Percentiles rank a stretch among this genome's conserved stretches.
Conservation (phyloP, 2,329 filamentous ascomycete species). For the Aureobasidium leucospermi region DNA sequence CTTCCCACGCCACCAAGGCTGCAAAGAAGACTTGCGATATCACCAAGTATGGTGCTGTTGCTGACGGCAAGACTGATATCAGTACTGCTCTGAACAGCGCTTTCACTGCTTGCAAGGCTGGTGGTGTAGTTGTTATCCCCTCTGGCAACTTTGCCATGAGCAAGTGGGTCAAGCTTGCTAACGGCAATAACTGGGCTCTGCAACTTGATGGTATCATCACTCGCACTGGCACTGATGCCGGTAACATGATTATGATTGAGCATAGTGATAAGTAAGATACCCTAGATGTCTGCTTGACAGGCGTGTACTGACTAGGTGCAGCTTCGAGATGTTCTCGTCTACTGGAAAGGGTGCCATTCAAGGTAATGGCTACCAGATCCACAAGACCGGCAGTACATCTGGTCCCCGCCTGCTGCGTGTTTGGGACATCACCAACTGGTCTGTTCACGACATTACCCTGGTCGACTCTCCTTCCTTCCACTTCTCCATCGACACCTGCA, state of each 20-base stretch:
- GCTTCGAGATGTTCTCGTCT: slow-evolving; percentile 47
- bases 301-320: slow-evolving; percentile 24
- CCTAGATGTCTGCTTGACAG: not conserved
- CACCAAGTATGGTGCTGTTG: slow-evolving; percentile 44
- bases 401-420: slow-evolving; percentile 42
- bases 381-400: slow-evolving; percentile 33
- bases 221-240: slow-evolving; percentile 41
- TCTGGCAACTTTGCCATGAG: slow-evolving; percentile 43
- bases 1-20: slow-evolving; percentile 35
- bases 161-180: slow-evolving; percentile 43
- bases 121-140: slow-evolving; percentile 45
- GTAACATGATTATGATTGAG: slow-evolving; percentile 49
- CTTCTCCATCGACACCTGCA: slow-evolving; percentile 43
- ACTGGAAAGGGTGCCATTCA: slow-evolving; percentile 47
- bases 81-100: slow-evolving; percentile 42
- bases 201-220: slow-evolving; percentile 49
- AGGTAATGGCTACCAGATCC: slow-evolving; percentile 45
- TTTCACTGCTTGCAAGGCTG: slow-evolving; percentile 43
- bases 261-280: slow-evolving; percentile 25
- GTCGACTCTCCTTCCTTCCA: slow-evolving; percentile 47
- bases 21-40: slow-evolving; percentile 47
- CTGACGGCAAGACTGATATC: slow-evolving; percentile 46
- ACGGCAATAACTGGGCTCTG: slow-evolving; percentile 43
- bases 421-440: slow-evolving; percentile 39
- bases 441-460: slow-evolving; percentile 43